A percentile compares a stretch with the other conserved stretches of the same genome.
These are phyloP conservation scores for Aegilops bicornis DNA, from an alignment of 176 grass and related monocot genomes.

Conservation along the genomic window DNA sequence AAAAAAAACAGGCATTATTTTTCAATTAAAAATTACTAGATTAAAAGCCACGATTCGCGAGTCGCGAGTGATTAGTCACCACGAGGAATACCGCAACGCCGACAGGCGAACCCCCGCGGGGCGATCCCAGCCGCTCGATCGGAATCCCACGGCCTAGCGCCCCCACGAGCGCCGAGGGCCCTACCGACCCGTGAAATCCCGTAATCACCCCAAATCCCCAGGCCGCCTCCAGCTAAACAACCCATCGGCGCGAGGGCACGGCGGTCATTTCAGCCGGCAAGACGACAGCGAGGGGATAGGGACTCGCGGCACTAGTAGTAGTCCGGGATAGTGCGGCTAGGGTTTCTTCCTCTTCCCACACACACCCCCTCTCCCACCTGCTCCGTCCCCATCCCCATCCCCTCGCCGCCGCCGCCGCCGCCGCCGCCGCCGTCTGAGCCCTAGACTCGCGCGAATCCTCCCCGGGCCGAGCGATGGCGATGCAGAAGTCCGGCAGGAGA, in stretches of 20 bases:
- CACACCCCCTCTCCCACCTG: neutral
- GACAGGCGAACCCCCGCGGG: neutral
- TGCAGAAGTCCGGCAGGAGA: conserved; percentile 20
- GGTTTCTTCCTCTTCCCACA: conserved; percentile 49
- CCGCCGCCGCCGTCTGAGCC: neutral
- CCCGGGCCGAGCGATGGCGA: conserved; percentile 39
- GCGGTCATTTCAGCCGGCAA: neutral
- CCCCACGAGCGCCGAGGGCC: neutral
- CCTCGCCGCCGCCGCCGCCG: neutral
- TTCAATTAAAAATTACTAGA: too few relatives aligned
- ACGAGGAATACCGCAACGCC: neutral
- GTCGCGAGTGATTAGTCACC: neutral
- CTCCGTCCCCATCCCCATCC: neutral
- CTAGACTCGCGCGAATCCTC: neutral
- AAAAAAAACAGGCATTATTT: too few relatives aligned
- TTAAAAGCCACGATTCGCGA: too few relatives aligned
- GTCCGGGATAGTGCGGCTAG: conserved; percentile 54
- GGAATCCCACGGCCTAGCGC: neutral
- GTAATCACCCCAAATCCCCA: conserved; percentile 10
- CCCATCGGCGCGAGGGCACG: neutral
- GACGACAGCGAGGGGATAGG: conserved; percentile 13
- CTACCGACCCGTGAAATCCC: neutral
- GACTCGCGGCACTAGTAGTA: conserved; percentile 19
- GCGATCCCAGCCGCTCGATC: neutral
- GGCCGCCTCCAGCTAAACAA: neutral